Evolutionary conservation across 225 moss, liverwort and hornwort species (phyloP).

Genomic region (Antitrichia curtipendula): DNA sequence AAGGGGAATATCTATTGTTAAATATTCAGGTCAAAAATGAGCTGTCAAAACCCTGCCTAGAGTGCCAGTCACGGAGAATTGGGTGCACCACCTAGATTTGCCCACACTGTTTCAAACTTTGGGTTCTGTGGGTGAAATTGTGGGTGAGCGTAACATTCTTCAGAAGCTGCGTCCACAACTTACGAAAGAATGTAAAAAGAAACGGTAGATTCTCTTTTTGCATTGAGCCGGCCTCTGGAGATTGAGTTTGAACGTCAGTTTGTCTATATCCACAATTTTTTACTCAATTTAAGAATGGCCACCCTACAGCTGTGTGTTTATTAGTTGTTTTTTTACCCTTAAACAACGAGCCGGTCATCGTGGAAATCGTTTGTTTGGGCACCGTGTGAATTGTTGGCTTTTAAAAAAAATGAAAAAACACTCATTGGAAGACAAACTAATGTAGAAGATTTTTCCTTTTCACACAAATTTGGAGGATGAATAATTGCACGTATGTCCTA

Average conservation of each 20-base stretch:
- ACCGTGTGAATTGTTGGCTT: too few species aligned
- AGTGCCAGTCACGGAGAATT: not conserved
- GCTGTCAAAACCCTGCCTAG: not conserved
- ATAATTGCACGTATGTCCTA: too few species aligned
- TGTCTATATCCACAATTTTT: not conserved
- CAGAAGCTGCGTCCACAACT: not conserved
- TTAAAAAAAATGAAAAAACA: too few species aligned
- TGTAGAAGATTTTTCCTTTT: too few species aligned
- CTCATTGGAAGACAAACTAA: too few species aligned
- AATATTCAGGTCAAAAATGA: not conserved
- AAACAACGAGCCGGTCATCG: too few species aligned
- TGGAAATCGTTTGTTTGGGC: too few species aligned
- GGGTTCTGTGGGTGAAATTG: not conserved
- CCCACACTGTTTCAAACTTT: not conserved
- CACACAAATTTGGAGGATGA: too few species aligned
- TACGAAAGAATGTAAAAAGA: not conserved
- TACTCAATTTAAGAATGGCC: too few species aligned
- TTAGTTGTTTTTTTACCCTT: not conserved
- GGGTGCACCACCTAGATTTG: too few species aligned
- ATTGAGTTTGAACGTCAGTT: too few species aligned
- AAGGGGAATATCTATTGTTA: fast-evolving
- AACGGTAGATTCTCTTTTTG: not conserved
- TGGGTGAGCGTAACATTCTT: not conserved
- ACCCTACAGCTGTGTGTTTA: too few species aligned
- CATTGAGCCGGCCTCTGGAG: not conserved